Conservation (phyloP, 2,329 filamentous ascomycete species). For the Colletotrichum cereale region DNA sequence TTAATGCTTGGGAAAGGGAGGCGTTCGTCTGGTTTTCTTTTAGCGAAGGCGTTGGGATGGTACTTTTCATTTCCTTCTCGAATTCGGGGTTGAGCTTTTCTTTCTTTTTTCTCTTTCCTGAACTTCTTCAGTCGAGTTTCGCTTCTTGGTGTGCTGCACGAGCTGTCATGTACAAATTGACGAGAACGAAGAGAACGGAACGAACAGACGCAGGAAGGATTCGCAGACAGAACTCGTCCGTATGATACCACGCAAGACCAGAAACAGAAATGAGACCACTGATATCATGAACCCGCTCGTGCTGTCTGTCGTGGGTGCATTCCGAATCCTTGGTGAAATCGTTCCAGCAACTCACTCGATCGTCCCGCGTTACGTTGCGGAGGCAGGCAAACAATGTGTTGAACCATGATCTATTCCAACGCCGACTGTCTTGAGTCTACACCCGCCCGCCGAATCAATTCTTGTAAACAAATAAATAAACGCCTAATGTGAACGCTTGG, state of each 20-base stretch:
- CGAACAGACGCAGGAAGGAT: conserved; percentile 20
- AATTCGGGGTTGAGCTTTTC: not conserved
- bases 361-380: not conserved
- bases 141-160: conserved; percentile 8
- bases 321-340: not conserved
- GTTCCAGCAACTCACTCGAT: not conserved
- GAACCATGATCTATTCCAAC: not conserved
- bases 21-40: conserved; percentile 2
- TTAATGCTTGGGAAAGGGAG: not conserved
- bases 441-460: not conserved
- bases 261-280: conserved; percentile 36
- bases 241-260: conserved; percentile 36
- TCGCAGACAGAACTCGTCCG: conserved; percentile 35
- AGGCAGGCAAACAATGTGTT: not conserved
- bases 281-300: conserved; percentile 9
- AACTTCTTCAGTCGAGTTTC: not conserved
- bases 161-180: conserved; percentile 24
- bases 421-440: conserved; percentile 17
- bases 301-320: not conserved
- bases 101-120: not conserved
- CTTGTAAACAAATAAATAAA: not conserved
- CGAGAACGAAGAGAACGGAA: conserved; percentile 14
- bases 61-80: not conserved
- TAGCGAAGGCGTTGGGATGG: conserved; percentile 37
- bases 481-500: conserved; percentile 24